Base-by-base conservation (phyloP, 192 early-diverging fungal genomes). In the Haplosporangium gracile region DNA sequence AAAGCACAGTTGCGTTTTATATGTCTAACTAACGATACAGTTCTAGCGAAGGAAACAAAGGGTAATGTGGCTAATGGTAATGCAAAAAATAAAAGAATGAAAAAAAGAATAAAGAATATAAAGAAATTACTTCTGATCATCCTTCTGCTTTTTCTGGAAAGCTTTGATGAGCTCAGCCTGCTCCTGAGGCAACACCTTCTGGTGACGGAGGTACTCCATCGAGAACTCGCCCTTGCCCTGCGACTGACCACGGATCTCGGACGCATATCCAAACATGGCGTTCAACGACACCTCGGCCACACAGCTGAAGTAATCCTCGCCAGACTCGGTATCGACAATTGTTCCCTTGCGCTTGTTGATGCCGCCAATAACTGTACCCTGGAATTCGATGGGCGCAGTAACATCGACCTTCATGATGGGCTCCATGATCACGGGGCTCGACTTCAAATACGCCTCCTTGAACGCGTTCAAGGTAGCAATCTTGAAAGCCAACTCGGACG, bases 181-280 rank as follows among this genome's bases (percentile, higher is more conserved):
- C 18, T 97, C 93, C 75, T 94, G 91, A 7, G 95, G 90, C 69
- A 92, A 77, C n/a, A 95, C 97, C 40, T 95, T 92, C 55, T 91
- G 89, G 88, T 98, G 97, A 55, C 91, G 88, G 90, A 97, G 95
- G 91, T 98, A 98, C 90, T 97, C 97, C 98, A 99, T 99, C 39
- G 95, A 92, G 89, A 98, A 99, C 92, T 99, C 98, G 43, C 98
- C 98, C 93, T 98, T 99, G 73, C 98, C 98, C 90, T 98, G 79
- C 16, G 81, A 88, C 65, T 88, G 81, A 47, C 95, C 95, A 76
- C 98, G 93, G 84, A 99, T 92, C 88, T 99, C 98, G 22, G 97
- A 97, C 68, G 97, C 97, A 88, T 98, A 98, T 29, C 97, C 97
- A 95, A 99, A 99, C 98, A 99, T 99, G 75, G 97, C 96, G 89